phyloP scores from a whole-genome alignment of 2,329 filamentous ascomycete species.

The Colletotrichum neosansevieriae region DNA sequence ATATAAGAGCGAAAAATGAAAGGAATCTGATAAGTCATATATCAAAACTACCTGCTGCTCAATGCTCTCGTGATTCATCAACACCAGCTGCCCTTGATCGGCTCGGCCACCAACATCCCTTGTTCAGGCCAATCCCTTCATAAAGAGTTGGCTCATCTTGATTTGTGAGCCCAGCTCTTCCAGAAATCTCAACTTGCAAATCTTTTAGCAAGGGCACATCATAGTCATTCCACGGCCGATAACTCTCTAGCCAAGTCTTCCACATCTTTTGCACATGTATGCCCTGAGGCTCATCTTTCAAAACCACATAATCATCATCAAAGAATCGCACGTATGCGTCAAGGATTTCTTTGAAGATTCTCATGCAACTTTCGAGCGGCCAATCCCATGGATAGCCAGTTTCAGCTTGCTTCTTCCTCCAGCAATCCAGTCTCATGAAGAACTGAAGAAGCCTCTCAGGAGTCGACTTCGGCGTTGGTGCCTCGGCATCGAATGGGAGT shows the following conservation, averaged over 20 bases:
- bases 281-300: background rate
- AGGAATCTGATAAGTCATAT: background rate
- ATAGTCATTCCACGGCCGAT: slow-evolving; percentile 14
- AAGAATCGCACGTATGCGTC: background rate
- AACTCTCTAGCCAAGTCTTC: slow-evolving; percentile 12
- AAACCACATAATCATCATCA: background rate
- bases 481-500: background rate
- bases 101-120: slow-evolving; percentile 1
- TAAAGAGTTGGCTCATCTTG: background rate
- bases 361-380: background rate
- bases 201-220: background rate
- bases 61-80: background rate
- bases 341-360: background rate
- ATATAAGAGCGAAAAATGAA: too few relatives aligned
- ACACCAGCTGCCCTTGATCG: background rate
- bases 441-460: background rate
- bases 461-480: background rate
- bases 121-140: background rate
- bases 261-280: background rate
- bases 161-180: background rate
- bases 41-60: background rate
- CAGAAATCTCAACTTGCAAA: background rate
- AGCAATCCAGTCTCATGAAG: slow-evolving; percentile 9
- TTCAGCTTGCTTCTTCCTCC: slow-evolving; percentile 5
- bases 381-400: background rate